These are phyloP conservation scores for Pseudohalonectria lignicola DNA, from an alignment of 2,329 filamentous ascomycete genomes.

Conservation along the genomic window DNA sequence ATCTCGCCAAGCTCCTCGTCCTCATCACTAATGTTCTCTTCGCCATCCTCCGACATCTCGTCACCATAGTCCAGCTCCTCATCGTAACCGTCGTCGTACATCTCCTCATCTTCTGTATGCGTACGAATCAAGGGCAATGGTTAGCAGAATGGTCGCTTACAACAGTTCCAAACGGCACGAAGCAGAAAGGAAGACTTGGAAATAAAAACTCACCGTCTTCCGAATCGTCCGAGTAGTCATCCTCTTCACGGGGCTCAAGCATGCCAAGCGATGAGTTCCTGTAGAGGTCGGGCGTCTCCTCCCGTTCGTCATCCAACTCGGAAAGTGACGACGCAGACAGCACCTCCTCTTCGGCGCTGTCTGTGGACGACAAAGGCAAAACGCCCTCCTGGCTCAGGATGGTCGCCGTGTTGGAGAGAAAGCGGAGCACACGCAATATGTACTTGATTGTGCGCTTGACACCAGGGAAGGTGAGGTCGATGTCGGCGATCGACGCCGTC, in stretches of 20 bases:
- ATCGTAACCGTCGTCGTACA: slow-evolving; percentile 86
- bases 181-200: no score
- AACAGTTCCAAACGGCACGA: no score
- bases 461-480: slow-evolving; percentile 88
- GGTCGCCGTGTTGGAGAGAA: slow-evolving; percentile 78
- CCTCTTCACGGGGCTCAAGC: slow-evolving; percentile 73
- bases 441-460: slow-evolving; percentile 94
- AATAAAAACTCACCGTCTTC: slow-evolving; percentile 41
- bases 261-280: slow-evolving; percentile 93
- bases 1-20: slow-evolving; percentile 76
- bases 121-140: no score
- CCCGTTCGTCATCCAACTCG: slow-evolving; percentile 73
- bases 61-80: slow-evolving; percentile 89
- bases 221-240: slow-evolving; percentile 64
- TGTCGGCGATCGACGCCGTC: slow-evolving; percentile 85
- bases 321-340: slow-evolving; percentile 81
- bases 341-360: slow-evolving; percentile 73
- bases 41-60: slow-evolving; percentile 66
- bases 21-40: slow-evolving; percentile 82
- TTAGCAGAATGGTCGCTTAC: slow-evolving; percentile 10
- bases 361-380: slow-evolving; percentile 41
- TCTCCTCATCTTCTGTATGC: slow-evolving; percentile 69
- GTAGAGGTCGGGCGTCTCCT: slow-evolving; percentile 95
- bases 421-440: slow-evolving; percentile 80
- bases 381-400: slow-evolving; percentile 74